Base-by-base conservation (phyloP, 345 rosid species). In the Jatropha curcas region DNA sequence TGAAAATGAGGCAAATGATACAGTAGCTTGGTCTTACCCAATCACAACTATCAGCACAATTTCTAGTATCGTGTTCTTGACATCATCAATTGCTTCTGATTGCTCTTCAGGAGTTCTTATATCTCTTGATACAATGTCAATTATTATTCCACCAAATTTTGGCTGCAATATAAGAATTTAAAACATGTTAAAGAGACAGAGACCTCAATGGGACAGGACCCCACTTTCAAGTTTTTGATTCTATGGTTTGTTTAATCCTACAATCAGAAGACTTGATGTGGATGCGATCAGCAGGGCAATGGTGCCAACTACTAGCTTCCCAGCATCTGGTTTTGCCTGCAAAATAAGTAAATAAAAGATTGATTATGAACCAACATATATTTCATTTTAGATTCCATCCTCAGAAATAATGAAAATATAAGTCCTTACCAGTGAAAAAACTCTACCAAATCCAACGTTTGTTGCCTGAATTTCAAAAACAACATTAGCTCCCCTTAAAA, bases 321-420 rank as follows among this genome's bases (percentile, higher is more conserved):
- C 93, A 8, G 97, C 88, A 82, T 92, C 97, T 0, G 91, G 88
- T 58, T 85, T 92, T 72, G 96, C 97, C 96, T 92, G 84, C 61
- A 74, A 79, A 50, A 73, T 45, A 60, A 55, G 63, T 72, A 79
- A 50, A 73, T 45, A 60, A 55, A 59, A 61, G 28, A 67, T 37
- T 30, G 9, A 34, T 45, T 35, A 8, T 20, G 51, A 39, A 50
- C 7, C 46, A 57, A 0, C 33, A 28, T 0, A 10, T 60, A 22
- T 30, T 35, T 20, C 53, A 31, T 39, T 22, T 12, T 2, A 39
- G 34, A 50, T 19, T 76, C 71, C 57, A 33, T 22, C 14, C 50
- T 45, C 1, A 34, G 37, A 72, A 30, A 48, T 66, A 60, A 59
- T 16, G 61, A 55, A 34, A 68, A 5, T 4, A 56, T 27, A 55